These are phyloP conservation scores for Zygotorulaspora mrakii DNA, from an alignment of 1,139 yeast species.

Conservation along the genomic window DNA sequence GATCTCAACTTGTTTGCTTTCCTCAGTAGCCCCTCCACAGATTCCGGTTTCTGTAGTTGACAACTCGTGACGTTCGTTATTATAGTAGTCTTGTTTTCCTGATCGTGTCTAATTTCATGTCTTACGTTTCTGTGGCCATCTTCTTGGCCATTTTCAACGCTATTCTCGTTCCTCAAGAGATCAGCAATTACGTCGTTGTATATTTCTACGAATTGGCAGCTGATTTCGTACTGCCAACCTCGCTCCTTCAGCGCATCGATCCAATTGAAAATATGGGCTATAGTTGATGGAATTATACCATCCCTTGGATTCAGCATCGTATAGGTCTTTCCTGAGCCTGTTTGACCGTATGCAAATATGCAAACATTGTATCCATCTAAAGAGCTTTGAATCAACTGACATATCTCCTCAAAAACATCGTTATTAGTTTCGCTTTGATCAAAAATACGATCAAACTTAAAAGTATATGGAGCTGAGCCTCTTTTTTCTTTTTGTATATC, in stretches of 20 bases:
- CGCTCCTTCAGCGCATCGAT: slow-evolving; percentile 46
- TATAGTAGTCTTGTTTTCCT: slow-evolving; percentile 47
- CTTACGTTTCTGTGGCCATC: slow-evolving; percentile 38
- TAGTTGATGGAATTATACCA: slow-evolving; percentile 83
- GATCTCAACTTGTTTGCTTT: slow-evolving; percentile 61
- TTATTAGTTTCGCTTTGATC: slow-evolving; percentile 50
- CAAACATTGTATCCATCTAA: slow-evolving; percentile 90
- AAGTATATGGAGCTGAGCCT: slow-evolving; percentile 40
- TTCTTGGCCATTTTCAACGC: slow-evolving; percentile 25
- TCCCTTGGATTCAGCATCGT: slow-evolving; percentile 74
- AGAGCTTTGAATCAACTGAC: slow-evolving; percentile 84
- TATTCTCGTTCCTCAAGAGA: slow-evolving; percentile 42
- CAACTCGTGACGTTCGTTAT: slow-evolving; percentile 59
- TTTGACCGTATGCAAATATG: slow-evolving; percentile 95
- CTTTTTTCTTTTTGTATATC: slow-evolving; percentile 28
- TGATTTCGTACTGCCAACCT: slow-evolving; percentile 65
- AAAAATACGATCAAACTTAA: slow-evolving; percentile 79
- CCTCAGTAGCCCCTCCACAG: slow-evolving; percentile 50
- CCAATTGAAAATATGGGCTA: slow-evolving; percentile 65
- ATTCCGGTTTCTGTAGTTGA: slow-evolving; percentile 45
- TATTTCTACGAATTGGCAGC: slow-evolving; percentile 83
- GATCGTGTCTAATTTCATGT: slow-evolving; percentile 75
- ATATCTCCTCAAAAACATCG: slow-evolving; percentile 75
- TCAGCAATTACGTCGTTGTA: slow-evolving; percentile 82
- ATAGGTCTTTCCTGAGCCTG: slow-evolving; percentile 93